Evolutionary conservation across 305 asterid genomes (phyloP).

Genomic region (Plantago coronopus): DNA sequence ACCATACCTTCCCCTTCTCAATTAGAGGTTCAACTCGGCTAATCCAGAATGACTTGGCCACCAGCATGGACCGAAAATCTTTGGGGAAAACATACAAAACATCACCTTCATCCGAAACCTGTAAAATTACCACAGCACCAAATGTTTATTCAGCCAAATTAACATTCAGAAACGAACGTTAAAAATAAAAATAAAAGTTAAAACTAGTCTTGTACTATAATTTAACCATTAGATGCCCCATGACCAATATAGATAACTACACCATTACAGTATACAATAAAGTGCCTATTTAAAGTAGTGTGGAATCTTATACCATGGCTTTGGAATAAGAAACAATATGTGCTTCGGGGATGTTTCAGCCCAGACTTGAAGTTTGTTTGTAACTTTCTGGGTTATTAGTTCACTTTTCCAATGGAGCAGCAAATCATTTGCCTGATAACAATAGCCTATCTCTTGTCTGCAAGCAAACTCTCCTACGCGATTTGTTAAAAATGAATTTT

Average conservation of each 20-base stretch:
- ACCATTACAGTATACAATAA: background rate
- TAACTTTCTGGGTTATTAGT: too few relatives aligned
- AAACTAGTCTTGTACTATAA: too few relatives aligned
- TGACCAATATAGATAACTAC: background rate
- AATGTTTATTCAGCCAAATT: background rate
- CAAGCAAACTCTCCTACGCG: too few relatives aligned
- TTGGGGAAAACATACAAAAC: slow-evolving; percentile 81
- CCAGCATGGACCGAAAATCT: slow-evolving; percentile 73
- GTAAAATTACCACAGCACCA: slow-evolving; percentile 7
- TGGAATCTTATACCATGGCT: too few relatives aligned
- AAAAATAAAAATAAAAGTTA: slow-evolving; percentile 12
- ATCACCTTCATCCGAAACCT: slow-evolving; percentile 99
- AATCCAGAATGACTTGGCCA: slow-evolving; percentile 76
- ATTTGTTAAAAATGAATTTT: too few relatives aligned
- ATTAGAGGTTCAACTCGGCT: slow-evolving; percentile 60
- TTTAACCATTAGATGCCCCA: background rate
- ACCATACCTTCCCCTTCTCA: slow-evolving; percentile 81
- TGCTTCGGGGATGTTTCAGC: too few relatives aligned
- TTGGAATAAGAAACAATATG: too few relatives aligned
- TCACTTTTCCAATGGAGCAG: too few relatives aligned
- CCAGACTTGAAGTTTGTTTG: too few relatives aligned
- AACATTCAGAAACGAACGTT: background rate
- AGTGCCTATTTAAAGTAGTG: too few relatives aligned
- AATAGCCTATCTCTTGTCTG: too few relatives aligned
- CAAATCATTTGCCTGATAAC: too few relatives aligned